Base-by-base conservation (phyloP, 768 basidiomycete genomes). In the Russula virescens region DNA sequence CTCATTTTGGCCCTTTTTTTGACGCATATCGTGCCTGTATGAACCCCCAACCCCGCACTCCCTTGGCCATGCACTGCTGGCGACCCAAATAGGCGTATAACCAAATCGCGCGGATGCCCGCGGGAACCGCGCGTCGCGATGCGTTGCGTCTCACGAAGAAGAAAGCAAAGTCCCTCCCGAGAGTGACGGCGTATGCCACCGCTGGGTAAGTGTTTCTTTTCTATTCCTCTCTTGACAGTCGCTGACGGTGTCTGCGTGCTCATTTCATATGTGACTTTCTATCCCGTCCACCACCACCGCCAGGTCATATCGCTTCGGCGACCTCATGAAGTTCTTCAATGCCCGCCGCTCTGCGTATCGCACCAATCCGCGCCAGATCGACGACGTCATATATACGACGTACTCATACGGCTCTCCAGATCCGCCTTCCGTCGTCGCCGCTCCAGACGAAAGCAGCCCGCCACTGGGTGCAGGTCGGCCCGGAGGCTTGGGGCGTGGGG, bases 111-210 rank as follows among this genome's bases (percentile, higher is more conserved):
- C 85, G 92, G 38, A 98, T 98, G 55, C 94, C 95, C 2, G 93
- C 92, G 49, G 95, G 95, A 4, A 93, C 94, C 23, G 95, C 95
- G 9, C 85, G 93, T 47, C 81, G 92, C 62, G 95, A 98, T 76
- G 95, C 95, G 3, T 75, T 94, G 64, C 86, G 80, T 62, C 74
- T 98, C 66, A 98, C 94, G 2, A 96, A 97, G 77, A 94, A 91
- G 77, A 96, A 95, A 72, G 93, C 94, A 2, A 95, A 94, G 72
- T 86, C 85, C 14, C 73, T 97, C 14, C 94, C 94, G 35, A 78
- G 95, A 68, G 95, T 95, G n/a, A 97, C 95, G 2, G 95, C 94
- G 5, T 97, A 96, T 74, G 93, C 94, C 48, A 97, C 94, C 18
- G 91, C 94, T 35, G 87, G 82, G 94, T 94, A 73, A 68, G 79